Evolutionary conservation across 805 yeast genomes (phyloP), one percentile per base, ranked within the genome.

Genomic region (Henningerozyma blattae): DNA sequence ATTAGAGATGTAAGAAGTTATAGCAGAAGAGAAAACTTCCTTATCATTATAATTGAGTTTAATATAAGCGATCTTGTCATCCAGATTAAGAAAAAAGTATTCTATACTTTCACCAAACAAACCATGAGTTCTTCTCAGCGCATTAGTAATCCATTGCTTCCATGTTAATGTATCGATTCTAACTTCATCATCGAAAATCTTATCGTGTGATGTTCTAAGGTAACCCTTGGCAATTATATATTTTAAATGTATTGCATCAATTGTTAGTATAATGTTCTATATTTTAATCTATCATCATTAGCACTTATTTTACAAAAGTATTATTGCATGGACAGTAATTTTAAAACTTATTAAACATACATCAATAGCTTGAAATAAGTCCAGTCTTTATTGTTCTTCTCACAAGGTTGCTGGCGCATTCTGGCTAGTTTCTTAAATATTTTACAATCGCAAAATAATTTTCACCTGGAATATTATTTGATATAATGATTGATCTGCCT

Each of bases 101-200:
- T 60, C 64, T 1, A 61, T 50, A 1, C 63, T 58, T 28, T 54
- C 56, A 0, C 70, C 70, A 41, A 64, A 59, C 4, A 61, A 27
- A 2, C 70, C 70, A 41, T 62, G 65, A 5, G 58, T 50, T 15
- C 54, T 49, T 19, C 42, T 50, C 17, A 64, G 37, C 0, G 68
- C 61, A 26, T 44, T 47, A 17, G 46, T 46, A 4, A 63, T 39
- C 48, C 58, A 52, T 18, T 58, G 56, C 18, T 48, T 56, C 70
- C 69, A 64, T 2, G 67, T 56, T 29, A 59, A 52, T 9, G 45
- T 39, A 36, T 63, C 66, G 3, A 61, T 31, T 15, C 22, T 35
- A 5, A 37, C 24, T 20, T 48, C 49, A 3, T 35, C 17, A 29
- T 52, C 56, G 12, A 33, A 28, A 3, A 43, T 41, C 2, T 34